Conservation (phyloP, 257 asterid species). For the Cordia subcordata region DNA sequence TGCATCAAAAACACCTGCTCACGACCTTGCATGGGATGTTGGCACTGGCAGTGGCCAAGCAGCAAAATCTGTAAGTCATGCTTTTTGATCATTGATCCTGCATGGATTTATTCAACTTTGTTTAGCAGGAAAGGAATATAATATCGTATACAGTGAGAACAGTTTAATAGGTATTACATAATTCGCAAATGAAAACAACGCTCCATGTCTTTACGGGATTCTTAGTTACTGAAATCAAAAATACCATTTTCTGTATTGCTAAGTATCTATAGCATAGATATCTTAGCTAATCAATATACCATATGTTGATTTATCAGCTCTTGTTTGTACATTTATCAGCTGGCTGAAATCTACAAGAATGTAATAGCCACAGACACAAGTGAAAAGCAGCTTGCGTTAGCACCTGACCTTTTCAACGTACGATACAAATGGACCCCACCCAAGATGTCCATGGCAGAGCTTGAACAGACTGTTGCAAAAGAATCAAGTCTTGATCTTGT, state of each 20-base stretch:
- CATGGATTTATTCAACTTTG: too few species aligned
- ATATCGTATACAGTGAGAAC: too few species aligned
- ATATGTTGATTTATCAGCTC: not conserved
- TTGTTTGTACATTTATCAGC: conserved; percentile 25
- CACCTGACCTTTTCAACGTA: conserved; percentile 48
- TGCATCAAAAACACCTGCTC: conserved; percentile 49
- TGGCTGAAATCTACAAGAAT: conserved; percentile 46
- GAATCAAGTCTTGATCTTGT: conserved; percentile 45
- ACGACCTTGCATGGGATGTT: conserved; percentile 61
- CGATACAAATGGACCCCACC: conserved; percentile 55
- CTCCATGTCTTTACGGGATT: too few species aligned
- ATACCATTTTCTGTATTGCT: too few species aligned
- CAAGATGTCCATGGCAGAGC: conserved; percentile 43
- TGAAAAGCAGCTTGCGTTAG: conserved; percentile 56
- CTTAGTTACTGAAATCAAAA: too few species aligned
- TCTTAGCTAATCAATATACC: conserved; percentile 15
- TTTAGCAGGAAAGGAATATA: too few species aligned
- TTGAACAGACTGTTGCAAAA: conserved; percentile 33
- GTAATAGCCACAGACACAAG: conserved; percentile 69
- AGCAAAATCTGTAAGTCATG: conserved; percentile 39
- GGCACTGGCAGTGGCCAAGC: conserved; percentile 82
- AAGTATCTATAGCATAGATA: conserved; percentile 42
- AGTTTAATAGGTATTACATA: too few species aligned
- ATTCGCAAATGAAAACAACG: too few species aligned
- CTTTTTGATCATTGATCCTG: too few species aligned